A percentile compares a stretch with the other conserved stretches of the same genome.
Conservation (phyloP, 176 grass and related monocot genomes). For the Oryza coarctata region DNA sequence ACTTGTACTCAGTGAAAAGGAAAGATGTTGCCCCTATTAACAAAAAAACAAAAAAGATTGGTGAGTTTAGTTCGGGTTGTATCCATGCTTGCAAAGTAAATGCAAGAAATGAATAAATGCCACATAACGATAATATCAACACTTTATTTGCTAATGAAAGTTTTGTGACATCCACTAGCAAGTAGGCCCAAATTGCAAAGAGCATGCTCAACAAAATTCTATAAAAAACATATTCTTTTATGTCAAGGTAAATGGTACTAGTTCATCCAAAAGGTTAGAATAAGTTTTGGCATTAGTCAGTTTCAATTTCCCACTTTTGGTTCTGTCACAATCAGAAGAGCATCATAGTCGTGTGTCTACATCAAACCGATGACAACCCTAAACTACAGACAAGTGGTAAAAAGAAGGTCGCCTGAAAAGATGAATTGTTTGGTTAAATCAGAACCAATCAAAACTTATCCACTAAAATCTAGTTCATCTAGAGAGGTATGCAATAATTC, state of each 20-base stretch:
- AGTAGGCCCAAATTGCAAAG: background rate
- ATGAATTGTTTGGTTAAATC: constrained; percentile 18
- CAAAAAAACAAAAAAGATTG: constrained; percentile 17
- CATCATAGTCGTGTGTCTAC: background rate
- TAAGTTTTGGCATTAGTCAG: background rate
- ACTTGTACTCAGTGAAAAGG: constrained; percentile 64
- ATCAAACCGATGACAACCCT: constrained; percentile 30
- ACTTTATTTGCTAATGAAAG: constrained; percentile 1
- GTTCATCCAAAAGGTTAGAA: background rate
- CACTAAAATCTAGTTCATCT: constrained; percentile 13
- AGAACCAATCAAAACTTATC: constrained; percentile 40
- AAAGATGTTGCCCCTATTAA: constrained; percentile 60
- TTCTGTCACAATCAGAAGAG: constrained; percentile 17
- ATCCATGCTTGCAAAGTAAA: constrained; percentile 20
- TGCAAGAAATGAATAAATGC: background rate
- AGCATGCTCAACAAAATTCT: background rate
- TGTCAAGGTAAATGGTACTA: background rate
- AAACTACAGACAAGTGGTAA: constrained; percentile 26
- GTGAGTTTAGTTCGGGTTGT: constrained; percentile 5
- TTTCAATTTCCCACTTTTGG: constrained; percentile 13
- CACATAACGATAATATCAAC: background rate
- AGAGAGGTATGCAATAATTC: background rate
- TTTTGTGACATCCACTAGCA: background rate
- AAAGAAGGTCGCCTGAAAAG: background rate
- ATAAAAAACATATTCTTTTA: background rate